Conservation (phyloP, 352 stramenopile species). For the Phytophthora litchii region DNA sequence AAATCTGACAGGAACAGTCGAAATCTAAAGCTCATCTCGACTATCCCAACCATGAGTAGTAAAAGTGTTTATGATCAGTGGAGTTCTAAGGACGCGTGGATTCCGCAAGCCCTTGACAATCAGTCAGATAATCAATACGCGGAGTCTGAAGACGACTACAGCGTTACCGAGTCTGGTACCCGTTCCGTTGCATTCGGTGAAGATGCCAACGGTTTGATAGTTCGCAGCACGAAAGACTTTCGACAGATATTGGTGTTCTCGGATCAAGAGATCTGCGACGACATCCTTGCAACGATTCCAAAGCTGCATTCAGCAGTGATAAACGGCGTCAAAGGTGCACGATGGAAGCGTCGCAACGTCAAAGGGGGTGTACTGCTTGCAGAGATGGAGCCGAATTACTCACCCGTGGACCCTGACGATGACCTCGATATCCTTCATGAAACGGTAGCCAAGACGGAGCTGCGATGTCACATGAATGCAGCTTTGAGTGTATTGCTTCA, state of each 20-base stretch:
- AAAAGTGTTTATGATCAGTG: conserved; percentile 11
- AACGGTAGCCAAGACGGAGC: conserved; percentile 50
- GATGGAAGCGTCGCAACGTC: conserved; percentile 42
- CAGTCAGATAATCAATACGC: conserved; percentile 22
- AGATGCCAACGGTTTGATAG: conserved; percentile 28
- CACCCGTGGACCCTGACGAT: conserved; percentile 38
- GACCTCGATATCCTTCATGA: conserved; percentile 53
- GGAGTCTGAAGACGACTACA: conserved; percentile 25
- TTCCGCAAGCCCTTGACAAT: conserved; percentile 11
- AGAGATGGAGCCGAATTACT: conserved; percentile 43
- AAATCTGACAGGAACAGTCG: conserved; percentile 14
- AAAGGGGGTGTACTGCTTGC: conserved; percentile 50
- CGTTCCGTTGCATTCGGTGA: conserved; percentile 25
- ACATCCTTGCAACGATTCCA: conserved; percentile 63
- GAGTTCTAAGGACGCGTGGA: conserved; percentile 15
- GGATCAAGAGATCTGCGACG: conserved; percentile 62
- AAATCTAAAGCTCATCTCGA: background rate
- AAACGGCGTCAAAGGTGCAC: conserved; percentile 36
- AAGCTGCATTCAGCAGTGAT: conserved; percentile 54
- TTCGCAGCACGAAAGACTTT: conserved; percentile 29
- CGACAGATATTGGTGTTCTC: conserved; percentile 46
- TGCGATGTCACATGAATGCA: conserved; percentile 65
- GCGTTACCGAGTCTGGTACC: conserved; percentile 18
- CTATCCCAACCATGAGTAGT: conserved; percentile 20
- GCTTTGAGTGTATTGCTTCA: conserved; percentile 60